A percentile compares a stretch with the other conserved stretches of the same genome.
These are phyloP conservation scores for Biscogniauxia marginata DNA, from an alignment of 2,329 filamentous ascomycete genomes.

Conservation along the genomic window DNA sequence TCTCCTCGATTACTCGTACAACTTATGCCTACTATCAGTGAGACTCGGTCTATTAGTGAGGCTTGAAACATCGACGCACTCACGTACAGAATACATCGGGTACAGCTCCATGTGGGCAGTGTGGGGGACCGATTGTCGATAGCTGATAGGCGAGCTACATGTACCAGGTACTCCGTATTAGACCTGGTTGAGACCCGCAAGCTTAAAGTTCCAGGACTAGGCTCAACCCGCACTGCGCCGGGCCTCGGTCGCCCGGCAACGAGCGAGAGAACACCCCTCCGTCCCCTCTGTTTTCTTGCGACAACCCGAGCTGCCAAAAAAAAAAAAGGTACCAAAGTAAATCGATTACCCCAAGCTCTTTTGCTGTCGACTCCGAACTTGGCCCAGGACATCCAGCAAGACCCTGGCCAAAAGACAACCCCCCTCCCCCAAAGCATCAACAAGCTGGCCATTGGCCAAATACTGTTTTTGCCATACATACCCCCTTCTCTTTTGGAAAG, in stretches of 20 bases:
- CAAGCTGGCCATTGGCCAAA: background rate
- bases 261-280: conserved; percentile 17
- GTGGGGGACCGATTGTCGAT: conserved; percentile 2
- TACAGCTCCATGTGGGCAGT: background rate
- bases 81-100: background rate
- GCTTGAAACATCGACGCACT: background rate
- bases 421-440: background rate
- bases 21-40: background rate
- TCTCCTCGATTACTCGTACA: background rate
- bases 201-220: background rate
- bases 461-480: background rate
- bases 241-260: conserved; percentile 28
- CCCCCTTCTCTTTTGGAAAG: background rate
- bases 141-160: conserved; percentile 4
- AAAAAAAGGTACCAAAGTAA: background rate
- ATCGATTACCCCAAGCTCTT: conserved; percentile 12
- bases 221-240: background rate
- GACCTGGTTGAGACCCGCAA: background rate
- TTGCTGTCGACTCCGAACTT: background rate
- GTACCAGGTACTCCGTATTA: background rate
- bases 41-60: background rate
- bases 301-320: conserved; percentile 14
- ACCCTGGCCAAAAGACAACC: background rate
- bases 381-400: background rate
- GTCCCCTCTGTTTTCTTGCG: conserved; percentile 24